Evolutionary conservation across 2,329 filamentous ascomycete genomes (phyloP), one percentile per base, ranked within the genome.

Genomic region (Diplodia intermedia): DNA sequence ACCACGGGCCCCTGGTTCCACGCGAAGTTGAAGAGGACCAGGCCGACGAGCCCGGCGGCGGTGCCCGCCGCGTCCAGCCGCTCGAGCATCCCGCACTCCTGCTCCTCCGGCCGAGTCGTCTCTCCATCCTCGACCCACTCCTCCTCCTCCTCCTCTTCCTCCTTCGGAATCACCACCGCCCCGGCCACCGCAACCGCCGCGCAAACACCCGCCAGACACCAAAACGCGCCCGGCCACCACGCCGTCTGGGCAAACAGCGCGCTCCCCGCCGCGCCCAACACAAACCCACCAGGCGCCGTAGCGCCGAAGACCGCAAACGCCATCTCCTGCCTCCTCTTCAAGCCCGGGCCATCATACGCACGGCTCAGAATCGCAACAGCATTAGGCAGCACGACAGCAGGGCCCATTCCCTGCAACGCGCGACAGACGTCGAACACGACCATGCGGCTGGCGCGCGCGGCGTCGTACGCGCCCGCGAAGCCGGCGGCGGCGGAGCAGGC

Each of bases 1-100:
- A 83, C 85, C 0, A 86, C 80, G 0, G 86, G 84, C 0, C 86
- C 88, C 73, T 91, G 88, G 69, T 89, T 90, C 86, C 87, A 90
- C 0, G 88, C 86, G 71, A 91, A 86, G 73, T 90, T 90, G 77
- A 91, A 82, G n/a, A 91, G 79, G 0, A 89, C 80, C 26, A 91
- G 78, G 0, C 83, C 84, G 0, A 80, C 79, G 20, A 90, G 81
- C 1, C 88, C 88, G 3, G 80, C 77, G 4, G 79, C 69, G 5
- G 80, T 80, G 11, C 85, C 85, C 4, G 69, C 20, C 12, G 29
- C 8, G 11, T 53, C 50, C 2, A 81, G 72, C n/a, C 81, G 70
- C 66, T 85, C 83, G 5, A 84, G 72, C 36, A 79, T 74, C 61
- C 77, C 70, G 47, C 65, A 60, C 11, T 70, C 18, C 11, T 20